Base-by-base conservation (phyloP, 2,329 filamentous ascomycete genomes). In the Fusarium foetens region DNA sequence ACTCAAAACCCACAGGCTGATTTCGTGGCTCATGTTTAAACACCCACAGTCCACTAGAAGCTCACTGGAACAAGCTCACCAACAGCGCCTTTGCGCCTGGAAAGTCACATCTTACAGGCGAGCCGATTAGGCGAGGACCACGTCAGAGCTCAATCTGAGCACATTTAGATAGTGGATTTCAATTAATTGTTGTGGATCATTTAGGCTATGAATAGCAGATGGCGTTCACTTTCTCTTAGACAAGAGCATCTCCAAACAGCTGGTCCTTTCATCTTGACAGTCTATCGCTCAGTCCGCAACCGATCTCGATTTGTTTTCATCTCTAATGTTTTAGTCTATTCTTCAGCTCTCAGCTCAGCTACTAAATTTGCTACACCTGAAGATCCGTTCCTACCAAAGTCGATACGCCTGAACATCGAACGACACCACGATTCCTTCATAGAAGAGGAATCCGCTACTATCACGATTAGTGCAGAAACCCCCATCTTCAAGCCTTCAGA, bases 81-180 rank as follows among this genome's bases (percentile, higher is more conserved):
- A 59, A 66, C 38, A 53, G 38, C 43, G 42, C 41, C 39, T 55
- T 31, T 42, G 54, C 51, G 45, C 54, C 39, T 35, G 29, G 54
- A 39, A 68, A 68, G 55, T 55, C 55, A 62, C 64, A 66, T 39
- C 41, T 29, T 36, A 35, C 53, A 46, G 64, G 48, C 46, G 46
- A 66, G 39, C 52, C 46, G 41, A 23, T 70, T 66, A 39, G 69
- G 59, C 63, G 66, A 68, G 36, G 73, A 69, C 73, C 74, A 76
- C 71, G 73, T 75, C 74, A 76, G 71, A 58, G 64, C 55, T 46
- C 48, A 64, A 67, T 35, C 71, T 67, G 66, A 60, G 65, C 59
- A 55, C 35, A 46, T 64, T 36, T 54, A 33, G 35, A 41, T 46
- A 42, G 62, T 65, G 41, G 59, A 35, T 46, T 45, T 65, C 31